Evolutionary conservation across 108 stramenopile genomes (phyloP).

Genomic region (Chaetoceros tenuissimus): DNA sequence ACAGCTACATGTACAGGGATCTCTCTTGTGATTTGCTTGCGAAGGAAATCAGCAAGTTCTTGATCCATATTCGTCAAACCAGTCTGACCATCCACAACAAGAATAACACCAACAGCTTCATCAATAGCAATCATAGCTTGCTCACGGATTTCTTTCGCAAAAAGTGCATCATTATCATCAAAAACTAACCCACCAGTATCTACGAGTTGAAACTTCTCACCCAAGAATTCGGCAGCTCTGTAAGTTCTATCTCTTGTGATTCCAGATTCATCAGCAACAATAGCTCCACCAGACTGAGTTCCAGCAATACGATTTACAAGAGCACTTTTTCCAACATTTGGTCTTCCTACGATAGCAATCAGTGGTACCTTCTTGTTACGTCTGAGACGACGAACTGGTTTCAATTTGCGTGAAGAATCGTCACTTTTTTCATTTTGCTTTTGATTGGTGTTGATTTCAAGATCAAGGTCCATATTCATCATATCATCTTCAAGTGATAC

Average conservation of each 20-base stretch:
- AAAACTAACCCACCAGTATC: slow-evolving; percentile 96
- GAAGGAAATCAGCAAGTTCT: slow-evolving; percentile 80
- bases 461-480: not conserved
- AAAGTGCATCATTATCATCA: slow-evolving; percentile 86
- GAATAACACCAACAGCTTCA: slow-evolving; percentile 78
- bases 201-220: slow-evolving; percentile 85
- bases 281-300: slow-evolving; percentile 80
- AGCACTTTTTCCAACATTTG: slow-evolving; percentile 97
- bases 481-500: not conserved
- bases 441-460: not conserved
- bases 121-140: slow-evolving; percentile 93
- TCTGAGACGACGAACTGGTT: slow-evolving; percentile 41
- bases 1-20: slow-evolving; percentile 88
- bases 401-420: not conserved
- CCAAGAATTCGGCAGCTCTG: slow-evolving; percentile 81
- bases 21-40: slow-evolving; percentile 62
- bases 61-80: slow-evolving; percentile 82
- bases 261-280: slow-evolving; percentile 91
- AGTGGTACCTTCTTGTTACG: slow-evolving; percentile 64
- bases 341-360: slow-evolving; percentile 92
- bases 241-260: slow-evolving; percentile 96
- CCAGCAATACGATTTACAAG: slow-evolving; percentile 90
- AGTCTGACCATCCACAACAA: slow-evolving; percentile 89
- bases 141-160: slow-evolving; percentile 88
- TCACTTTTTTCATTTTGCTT: slow-evolving; percentile 2